These are phyloP conservation scores for Yarrowia yakushimensis DNA, from an alignment of 805 yeast species.

Conservation along the genomic window DNA sequence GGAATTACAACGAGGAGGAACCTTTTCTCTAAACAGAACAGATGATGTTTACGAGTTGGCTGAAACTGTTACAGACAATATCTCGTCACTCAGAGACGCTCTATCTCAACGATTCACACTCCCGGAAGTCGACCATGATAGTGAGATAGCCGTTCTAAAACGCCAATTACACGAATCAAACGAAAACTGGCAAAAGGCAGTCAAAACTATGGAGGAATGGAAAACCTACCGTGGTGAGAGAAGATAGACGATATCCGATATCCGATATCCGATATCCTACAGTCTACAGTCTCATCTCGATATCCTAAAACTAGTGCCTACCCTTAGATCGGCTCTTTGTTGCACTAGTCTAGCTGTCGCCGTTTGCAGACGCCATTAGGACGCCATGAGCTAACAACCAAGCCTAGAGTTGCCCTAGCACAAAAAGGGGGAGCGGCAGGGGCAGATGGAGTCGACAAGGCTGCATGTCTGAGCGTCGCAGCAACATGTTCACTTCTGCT, in stretches of 20 bases:
- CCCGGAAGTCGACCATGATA: constrained; percentile 25
- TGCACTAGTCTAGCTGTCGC: background rate
- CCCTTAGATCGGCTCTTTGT: background rate
- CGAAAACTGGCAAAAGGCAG: constrained; percentile 32
- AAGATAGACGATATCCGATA: no score
- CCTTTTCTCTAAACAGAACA: background rate
- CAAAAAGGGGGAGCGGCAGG: background rate
- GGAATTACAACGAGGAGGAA: constrained; percentile 8
- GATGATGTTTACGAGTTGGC: background rate
- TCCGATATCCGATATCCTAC: background rate
- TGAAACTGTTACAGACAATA: background rate
- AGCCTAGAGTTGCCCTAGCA: constrained; percentile 1
- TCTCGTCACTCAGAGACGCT: background rate
- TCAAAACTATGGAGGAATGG: constrained; percentile 35
- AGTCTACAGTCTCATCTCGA: no score
- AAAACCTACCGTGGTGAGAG: constrained; percentile 28
- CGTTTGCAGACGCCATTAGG: background rate
- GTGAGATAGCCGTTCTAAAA: constrained; percentile 27
- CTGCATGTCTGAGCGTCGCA: background rate
- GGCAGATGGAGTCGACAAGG: constrained; percentile 1
- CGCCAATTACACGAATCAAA: constrained; percentile 30
- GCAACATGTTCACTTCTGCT: background rate
- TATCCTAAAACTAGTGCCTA: background rate
- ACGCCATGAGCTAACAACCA: background rate
- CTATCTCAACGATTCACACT: constrained; percentile 7